Base-by-base conservation (phyloP, 768 basidiomycete genomes). In the Russula griseocarnosa region DNA sequence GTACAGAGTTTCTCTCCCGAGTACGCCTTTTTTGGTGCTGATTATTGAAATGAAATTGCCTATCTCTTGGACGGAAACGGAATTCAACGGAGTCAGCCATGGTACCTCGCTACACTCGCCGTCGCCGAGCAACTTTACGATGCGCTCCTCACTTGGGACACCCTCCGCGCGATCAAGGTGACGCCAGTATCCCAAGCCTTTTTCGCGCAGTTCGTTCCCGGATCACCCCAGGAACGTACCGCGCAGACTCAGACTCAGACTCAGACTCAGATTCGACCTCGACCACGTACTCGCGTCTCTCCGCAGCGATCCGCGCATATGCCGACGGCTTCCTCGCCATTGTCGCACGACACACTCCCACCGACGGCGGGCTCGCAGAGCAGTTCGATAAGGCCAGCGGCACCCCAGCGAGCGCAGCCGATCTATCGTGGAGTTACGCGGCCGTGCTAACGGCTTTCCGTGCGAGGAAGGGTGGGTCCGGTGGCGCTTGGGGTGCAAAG, bases 371-470 rank as follows among this genome's bases (percentile, higher is more conserved):
- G 13, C 76, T 90, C 9, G 73, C 86, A 2, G 88, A 90, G 70
- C 86, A 90, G 71, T 90, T 78, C 70, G 73, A 74, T 11, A 53
- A 8, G 52, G 52, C 20, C 59, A 70, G 76, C 30, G 88, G 89
- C 5, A 54, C 73, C 3, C 86, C 81, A 1, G 65, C 81, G 52
- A 53, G 30, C 70, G 89, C 88, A 3, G 72, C 70, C 9, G 83
- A 90, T 69, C 75, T 90, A 63, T 88, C 88, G 0, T 89, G 88
- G 88, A 85, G 83, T 67, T 90, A 88, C 70, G 87, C 87, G 0
- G 77, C 86, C 34, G 79, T 82, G 0, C 72, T 89, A 59, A 88
- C 88, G 0, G 83, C 76, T 10, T 85, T 78, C 84, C 49, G 49
- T 10, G 49, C 49, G 6, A 16, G 49, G 22, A 75, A 71, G 20